Conservation (phyloP, 2,329 filamentous ascomycete species). For the Botryotinia narcissicola region DNA sequence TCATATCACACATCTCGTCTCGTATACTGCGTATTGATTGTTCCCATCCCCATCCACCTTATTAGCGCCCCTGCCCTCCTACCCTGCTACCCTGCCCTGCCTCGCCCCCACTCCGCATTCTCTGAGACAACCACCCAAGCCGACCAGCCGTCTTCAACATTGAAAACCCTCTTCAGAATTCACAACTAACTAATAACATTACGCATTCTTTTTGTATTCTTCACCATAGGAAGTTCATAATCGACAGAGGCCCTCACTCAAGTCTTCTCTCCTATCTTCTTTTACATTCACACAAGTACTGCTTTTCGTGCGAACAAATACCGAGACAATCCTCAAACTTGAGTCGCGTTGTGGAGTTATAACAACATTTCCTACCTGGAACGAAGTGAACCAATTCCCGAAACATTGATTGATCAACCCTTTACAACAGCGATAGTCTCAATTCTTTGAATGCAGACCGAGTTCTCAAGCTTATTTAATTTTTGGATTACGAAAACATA, state of each 20-base stretch:
- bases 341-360: background rate
- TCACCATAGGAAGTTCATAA: background rate
- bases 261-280: background rate
- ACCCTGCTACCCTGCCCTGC: constrained; percentile 1
- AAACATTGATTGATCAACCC: constrained; percentile 17
- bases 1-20: background rate
- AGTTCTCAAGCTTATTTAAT: background rate
- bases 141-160: background rate
- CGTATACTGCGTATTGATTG: background rate
- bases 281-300: background rate
- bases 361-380: constrained; percentile 6
- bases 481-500: background rate
- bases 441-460: background rate
- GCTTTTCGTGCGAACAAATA: background rate
- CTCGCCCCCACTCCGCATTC: constrained; percentile 19
- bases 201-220: background rate
- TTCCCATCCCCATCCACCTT: background rate
- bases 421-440: background rate
- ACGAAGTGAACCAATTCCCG: constrained; percentile 1
- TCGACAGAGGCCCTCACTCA: background rate
- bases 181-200: background rate
- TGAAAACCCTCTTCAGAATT: background rate
- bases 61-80: constrained; percentile 7
- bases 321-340: constrained; percentile 14
- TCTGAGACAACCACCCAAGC: constrained; percentile 13